Conservation (phyloP, 2,329 filamentous ascomycete species). For the Microdochium nivale region DNA sequence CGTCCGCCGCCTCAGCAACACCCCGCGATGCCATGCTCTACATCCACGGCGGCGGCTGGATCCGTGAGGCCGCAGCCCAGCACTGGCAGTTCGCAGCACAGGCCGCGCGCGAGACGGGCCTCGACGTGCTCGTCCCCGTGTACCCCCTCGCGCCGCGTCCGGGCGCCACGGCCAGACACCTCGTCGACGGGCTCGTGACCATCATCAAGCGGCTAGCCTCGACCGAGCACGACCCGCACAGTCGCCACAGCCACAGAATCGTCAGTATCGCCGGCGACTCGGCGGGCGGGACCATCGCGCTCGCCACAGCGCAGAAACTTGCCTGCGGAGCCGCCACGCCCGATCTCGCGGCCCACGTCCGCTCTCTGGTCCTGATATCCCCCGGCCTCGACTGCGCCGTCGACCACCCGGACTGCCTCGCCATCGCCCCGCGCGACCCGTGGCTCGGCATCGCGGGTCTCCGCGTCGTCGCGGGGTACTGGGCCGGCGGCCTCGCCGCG, state of each 20-base stretch:
- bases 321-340: neutral
- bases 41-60: conserved; percentile 5
- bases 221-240: too few species aligned
- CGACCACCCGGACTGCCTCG: conserved; percentile 2
- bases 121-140: conserved; percentile 5
- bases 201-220: neutral
- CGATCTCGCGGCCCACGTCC: conserved; percentile 1
- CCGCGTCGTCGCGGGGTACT: neutral
- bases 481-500: neutral
- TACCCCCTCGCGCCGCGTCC: conserved; percentile 5
- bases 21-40: conserved; percentile 3
- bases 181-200: conserved; percentile 1
- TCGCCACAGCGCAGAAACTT: conserved; percentile 2
- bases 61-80: conserved; percentile 1
- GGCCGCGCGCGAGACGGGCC: conserved; percentile 2
- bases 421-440: conserved; percentile 1
- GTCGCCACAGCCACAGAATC: conserved; percentile 1
- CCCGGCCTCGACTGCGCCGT: conserved; percentile 3
- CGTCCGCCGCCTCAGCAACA: neutral
- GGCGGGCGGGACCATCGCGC: conserved; percentile 2
- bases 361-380: conserved; percentile 4
- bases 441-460: conserved; percentile 3
- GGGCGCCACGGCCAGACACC: conserved; percentile 1
- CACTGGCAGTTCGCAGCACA: conserved; percentile 5
- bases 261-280: conserved; percentile 6